Evolutionary conservation across 768 basidiomycete species (phyloP), one percentile per base, ranked within the genome.

Genomic region (Russula compacta): DNA sequence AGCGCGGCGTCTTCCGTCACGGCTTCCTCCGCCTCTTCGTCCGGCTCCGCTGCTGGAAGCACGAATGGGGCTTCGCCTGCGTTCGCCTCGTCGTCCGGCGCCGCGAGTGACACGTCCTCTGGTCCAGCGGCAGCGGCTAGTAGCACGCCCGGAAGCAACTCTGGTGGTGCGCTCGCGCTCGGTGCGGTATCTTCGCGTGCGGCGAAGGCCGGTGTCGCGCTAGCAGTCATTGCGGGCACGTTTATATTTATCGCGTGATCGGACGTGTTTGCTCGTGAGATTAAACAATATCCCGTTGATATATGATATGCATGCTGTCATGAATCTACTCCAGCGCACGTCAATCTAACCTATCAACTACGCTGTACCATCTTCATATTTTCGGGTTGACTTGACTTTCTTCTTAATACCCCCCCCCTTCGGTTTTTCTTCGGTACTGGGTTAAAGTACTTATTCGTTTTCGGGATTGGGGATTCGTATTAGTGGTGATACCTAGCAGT

Each of bases 241-340:
- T 59, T 66, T 44, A 61, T 56, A n/a, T 43, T 64, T 33, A n/a
- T 59, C 9, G 42, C 60, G 38, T 66, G 44, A 64, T 19, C 36
- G 38, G 35, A n/a, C 4, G 60, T 17, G 17, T 42, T 56, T 10
- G 36, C 48, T 51, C 50, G 33, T 15, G n/a, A 42, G 8, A 29
- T 15, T 15, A 29, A 42, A 15, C 2, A 6, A 3, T 5, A 1
- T 42, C 3, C 42, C 1, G 15, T 53, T 32, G 9, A 35, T 51
- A n/a, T 51, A 43, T 19, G 43, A 43, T 39, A 15, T 46, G 44
- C 60, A 61, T 9, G 39, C 44, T 21, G 29, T 53, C 29, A 54
- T 5, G 46, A 52, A 59, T 44, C 19, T 38, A 10, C 15, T 21
- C 21, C 50, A 58, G 19, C 19, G 40, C 47, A 50, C 29, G 17